Conservation (phyloP, 202 grass and related monocot species). For the Cymbopogon flexuosus region DNA sequence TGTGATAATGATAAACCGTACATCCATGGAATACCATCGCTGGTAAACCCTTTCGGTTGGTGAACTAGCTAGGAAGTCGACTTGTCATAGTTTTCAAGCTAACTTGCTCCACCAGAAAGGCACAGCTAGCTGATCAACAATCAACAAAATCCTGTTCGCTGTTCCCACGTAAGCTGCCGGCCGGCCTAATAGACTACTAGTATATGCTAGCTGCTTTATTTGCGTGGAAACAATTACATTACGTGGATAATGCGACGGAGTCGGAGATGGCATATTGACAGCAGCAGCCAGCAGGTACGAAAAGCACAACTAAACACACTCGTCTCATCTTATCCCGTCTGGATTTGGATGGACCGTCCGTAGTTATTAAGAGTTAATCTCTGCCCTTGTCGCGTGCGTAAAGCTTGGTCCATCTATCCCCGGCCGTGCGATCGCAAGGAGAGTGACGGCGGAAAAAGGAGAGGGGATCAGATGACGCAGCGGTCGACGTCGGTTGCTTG, state of each 20-base stretch:
- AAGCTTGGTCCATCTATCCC: background rate
- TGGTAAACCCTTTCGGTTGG: background rate
- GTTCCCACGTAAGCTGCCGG: conserved; percentile 18
- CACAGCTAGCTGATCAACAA: background rate
- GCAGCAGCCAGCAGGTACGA: background rate
- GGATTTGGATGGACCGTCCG: background rate
- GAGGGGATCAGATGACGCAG: background rate
- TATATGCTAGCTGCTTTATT: background rate
- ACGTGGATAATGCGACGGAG: background rate
- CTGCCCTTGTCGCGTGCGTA: background rate
- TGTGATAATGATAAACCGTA: background rate
- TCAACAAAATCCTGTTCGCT: background rate
- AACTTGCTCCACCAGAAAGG: conserved; percentile 6
- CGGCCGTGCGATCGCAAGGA: conserved; percentile 2
- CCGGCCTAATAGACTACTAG: conserved; percentile 1
- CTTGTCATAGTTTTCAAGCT: background rate
- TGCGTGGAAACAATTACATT: conserved; percentile 9
- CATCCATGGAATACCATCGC: background rate
- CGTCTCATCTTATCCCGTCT: background rate
- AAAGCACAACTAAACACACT: background rate
- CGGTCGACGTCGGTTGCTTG: background rate
- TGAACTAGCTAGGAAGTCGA: conserved; percentile 20
- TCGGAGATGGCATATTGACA: background rate
- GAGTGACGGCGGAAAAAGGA: background rate
- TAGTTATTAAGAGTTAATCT: background rate